These are phyloP conservation scores for Juglanconis sp. DNA, from an alignment of 2,329 filamentous ascomycete species.

Conservation along the genomic window DNA sequence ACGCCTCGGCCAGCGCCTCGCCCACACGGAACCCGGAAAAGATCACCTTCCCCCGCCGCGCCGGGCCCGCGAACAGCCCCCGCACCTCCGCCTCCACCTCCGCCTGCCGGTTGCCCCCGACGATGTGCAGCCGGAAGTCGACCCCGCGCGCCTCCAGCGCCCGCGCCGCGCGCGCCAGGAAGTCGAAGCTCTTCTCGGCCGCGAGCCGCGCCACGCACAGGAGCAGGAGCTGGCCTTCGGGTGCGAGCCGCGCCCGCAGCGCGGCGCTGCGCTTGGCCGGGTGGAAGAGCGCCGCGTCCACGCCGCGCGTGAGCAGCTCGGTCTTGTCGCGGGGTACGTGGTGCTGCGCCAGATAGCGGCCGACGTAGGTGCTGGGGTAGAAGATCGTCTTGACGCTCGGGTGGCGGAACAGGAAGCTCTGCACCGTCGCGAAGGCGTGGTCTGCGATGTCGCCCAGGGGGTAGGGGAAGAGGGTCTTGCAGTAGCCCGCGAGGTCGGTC, in stretches of 20 bases:
- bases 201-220: slow-evolving; percentile 65
- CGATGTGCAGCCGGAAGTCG: slow-evolving; percentile 62
- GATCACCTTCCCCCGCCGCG: slow-evolving; percentile 50
- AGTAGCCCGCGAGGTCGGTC: slow-evolving; percentile 68
- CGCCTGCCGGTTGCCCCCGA: slow-evolving; percentile 64
- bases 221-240: slow-evolving; percentile 61
- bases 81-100: slow-evolving; percentile 61
- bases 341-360: slow-evolving; percentile 56
- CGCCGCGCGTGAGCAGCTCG: slow-evolving; percentile 60
- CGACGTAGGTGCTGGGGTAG: slow-evolving; percentile 64
- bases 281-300: slow-evolving; percentile 61
- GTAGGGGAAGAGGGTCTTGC: slow-evolving; percentile 63
- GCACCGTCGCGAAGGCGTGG: slow-evolving; percentile 58
- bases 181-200: slow-evolving; percentile 69
- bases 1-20: slow-evolving; percentile 59
- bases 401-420: slow-evolving; percentile 65
- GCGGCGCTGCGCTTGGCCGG: slow-evolving; percentile 49
- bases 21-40: slow-evolving; percentile 66
- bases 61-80: slow-evolving; percentile 52
- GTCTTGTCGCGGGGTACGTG: slow-evolving; percentile 55
- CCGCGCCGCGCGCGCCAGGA: slow-evolving; percentile 55
- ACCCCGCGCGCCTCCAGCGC: slow-evolving; percentile 54
- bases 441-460: slow-evolving; percentile 60
- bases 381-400: slow-evolving; percentile 62
- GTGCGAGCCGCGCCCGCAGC: slow-evolving; percentile 53